Evolutionary conservation across 257 asterid genomes (phyloP).

Genomic region (Oldenlandia corymbosa): DNA sequence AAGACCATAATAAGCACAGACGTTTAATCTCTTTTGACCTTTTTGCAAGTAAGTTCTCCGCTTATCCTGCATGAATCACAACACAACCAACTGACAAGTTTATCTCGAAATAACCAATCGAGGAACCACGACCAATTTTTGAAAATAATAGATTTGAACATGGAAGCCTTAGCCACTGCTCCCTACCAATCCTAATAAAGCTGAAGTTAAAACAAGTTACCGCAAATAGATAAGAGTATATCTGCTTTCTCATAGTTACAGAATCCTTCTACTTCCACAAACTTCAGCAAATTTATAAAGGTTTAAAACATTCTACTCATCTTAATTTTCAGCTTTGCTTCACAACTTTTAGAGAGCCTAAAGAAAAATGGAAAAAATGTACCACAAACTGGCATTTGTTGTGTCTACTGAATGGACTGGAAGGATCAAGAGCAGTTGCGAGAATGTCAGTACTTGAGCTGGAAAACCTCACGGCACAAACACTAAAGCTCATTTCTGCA

Average conservation of each 20-base stretch:
- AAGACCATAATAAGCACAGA: constrained; percentile 72
- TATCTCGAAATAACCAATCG: not conserved
- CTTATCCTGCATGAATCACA: constrained; percentile 40
- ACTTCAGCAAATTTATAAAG: not conserved
- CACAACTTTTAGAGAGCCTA: not conserved
- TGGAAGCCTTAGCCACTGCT: not conserved
- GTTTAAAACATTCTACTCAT: no score
- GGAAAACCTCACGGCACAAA: constrained; percentile 1
- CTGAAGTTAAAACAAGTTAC: not conserved
- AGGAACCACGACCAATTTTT: not conserved
- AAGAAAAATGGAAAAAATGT: constrained; percentile 4
- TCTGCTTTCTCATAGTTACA: not conserved
- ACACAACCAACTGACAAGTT: not conserved
- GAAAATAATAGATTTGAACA: not conserved
- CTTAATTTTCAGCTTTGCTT: not conserved
- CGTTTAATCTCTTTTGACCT: constrained; percentile 25
- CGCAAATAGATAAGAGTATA: not conserved
- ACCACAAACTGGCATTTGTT: constrained; percentile 9
- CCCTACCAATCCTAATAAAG: no score
- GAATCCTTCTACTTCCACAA: not conserved
- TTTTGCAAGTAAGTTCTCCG: constrained; percentile 21
- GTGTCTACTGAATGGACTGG: not conserved
- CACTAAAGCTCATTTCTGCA: constrained; percentile 18
- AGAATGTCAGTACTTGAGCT: constrained; percentile 8
- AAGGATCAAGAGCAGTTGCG: not conserved